Evolutionary conservation across 441 rosid genomes (phyloP).

Genomic region (Adansonia gregorii): DNA sequence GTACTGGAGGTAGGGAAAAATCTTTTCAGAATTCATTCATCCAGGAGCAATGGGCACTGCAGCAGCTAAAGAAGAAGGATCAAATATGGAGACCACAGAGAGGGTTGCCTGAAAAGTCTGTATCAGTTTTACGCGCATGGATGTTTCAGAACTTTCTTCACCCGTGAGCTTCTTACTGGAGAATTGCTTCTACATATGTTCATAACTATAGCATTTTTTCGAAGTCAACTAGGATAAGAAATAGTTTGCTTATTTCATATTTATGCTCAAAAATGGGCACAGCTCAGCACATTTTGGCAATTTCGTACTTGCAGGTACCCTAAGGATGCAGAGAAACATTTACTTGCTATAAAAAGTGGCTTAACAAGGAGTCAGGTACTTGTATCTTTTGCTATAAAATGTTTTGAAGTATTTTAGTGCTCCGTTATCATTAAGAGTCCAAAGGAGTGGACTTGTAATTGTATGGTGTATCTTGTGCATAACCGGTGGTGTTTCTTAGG

Average conservation of each 20-base stretch:
- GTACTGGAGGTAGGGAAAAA: slow-evolving; percentile 45
- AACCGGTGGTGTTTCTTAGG: neutral
- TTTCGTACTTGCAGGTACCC: slow-evolving; percentile 69
- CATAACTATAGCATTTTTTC: neutral
- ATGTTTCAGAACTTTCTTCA: slow-evolving; percentile 98
- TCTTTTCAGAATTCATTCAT: slow-evolving; percentile 53
- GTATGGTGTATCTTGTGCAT: neutral
- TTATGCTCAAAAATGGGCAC: neutral
- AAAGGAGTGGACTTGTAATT: neutral
- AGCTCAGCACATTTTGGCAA: neutral
- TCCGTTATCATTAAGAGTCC: neutral
- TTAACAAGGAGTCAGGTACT: slow-evolving; percentile 89
- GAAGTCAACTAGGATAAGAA: neutral
- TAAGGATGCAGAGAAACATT: slow-evolving; percentile 93
- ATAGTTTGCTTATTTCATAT: slow-evolving; percentile 5
- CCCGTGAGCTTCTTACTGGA: slow-evolving; percentile 55
- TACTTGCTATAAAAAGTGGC: slow-evolving; percentile 90
- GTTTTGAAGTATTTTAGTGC: neutral
- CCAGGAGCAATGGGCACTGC: slow-evolving; percentile 74
- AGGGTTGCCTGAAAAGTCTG: slow-evolving; percentile 88
- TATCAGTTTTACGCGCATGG: slow-evolving; percentile 83
- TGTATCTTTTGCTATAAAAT: neutral
- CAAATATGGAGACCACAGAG: slow-evolving; percentile 91
- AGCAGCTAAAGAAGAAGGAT: slow-evolving; percentile 75
- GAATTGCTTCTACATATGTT: slow-evolving; percentile 9